Percentiles rank a stretch among this genome's conserved stretches.
Conservation (phyloP, 345 rosid species). For the Camelina neglecta region DNA sequence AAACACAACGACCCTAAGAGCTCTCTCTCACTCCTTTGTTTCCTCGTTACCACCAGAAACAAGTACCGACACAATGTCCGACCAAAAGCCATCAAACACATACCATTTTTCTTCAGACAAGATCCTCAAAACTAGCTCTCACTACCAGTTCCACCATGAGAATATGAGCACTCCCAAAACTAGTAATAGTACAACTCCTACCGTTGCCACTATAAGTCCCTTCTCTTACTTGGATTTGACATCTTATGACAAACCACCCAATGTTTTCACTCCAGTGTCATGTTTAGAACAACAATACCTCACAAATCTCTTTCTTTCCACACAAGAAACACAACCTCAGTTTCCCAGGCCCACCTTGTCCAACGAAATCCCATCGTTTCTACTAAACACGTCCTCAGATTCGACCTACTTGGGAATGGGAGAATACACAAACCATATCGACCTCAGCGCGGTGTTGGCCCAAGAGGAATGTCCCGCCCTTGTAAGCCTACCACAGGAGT, state of each 20-base stretch:
- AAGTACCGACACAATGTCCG: conserved; percentile 43
- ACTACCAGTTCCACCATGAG: conserved; percentile 47
- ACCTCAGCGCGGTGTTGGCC: conserved; percentile 36
- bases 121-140: conserved; percentile 40
- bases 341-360: conserved; percentile 39
- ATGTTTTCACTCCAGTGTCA: conserved; percentile 38
- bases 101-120: conserved; percentile 46
- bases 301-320: conserved; percentile 49
- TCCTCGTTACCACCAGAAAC: conserved; percentile 55
- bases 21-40: conserved; percentile 76
- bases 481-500: conserved; percentile 43
- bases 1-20: conserved; percentile 70
- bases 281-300: conserved; percentile 49
- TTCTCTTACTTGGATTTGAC: conserved; percentile 49
- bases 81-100: conserved; percentile 40
- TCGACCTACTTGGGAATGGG: conserved; percentile 62
- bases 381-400: conserved; percentile 55
- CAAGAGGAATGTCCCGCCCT: conserved; percentile 44
- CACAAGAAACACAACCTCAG: conserved; percentile 48
- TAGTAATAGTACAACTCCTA: conserved; percentile 30
- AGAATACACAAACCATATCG: conserved; percentile 41
- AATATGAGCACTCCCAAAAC: conserved; percentile 31
- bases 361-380: conserved; percentile 53
- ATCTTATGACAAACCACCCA: conserved; percentile 47
- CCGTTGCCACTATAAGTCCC: conserved; percentile 31